Base-by-base conservation (phyloP, 176 grass and related monocot species). In the Tuctoria greenei region DNA sequence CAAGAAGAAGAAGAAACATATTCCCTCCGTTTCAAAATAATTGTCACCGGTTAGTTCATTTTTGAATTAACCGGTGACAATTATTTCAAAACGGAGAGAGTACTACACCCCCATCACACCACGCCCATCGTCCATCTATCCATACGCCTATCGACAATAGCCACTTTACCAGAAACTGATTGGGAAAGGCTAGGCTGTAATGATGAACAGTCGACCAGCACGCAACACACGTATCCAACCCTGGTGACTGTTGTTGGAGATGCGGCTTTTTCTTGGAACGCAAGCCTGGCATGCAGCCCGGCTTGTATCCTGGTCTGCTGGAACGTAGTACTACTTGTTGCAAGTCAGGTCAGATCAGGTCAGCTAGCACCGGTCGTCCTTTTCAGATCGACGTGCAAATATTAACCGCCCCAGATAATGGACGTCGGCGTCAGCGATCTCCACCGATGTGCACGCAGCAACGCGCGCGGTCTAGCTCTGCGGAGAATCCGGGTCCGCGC, bases 331-430 rank as follows among this genome's bases (percentile, higher is more conserved):
- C 46, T 16, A 20, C 20, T 9, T 10, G 44, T 25, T 10, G 17
- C 5, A 39, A 0, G 15, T 4, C 2, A 18, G 14, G 12, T 41
- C 74, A 46, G 8, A 8, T 23, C 45, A 55, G 75, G 21, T 67
- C 43, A 76, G 27, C 45, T 13, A 21, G 44, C 35, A 15, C 44
- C 18, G 2, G 34, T 61, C 83, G n/a, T n/a, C n/a, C n/a, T 24
- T 80, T 67, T 69, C 44, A 26, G 84, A n/a, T n/a, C n/a, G n/a
- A 81, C 63, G 77, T 68, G 70, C 56, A 82, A 66, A 82, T 40
- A 10, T 16, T 57, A 77, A 54, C 20, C 62, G 43, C 61, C 83
- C 61, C 83, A 66, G 44, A 62, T n/a, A n/a, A n/a, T 81, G 78
- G 21, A 50, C 56, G 57, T 72, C 57, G 8, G 23, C 45, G 61